Evolutionary conservation across 148 eudicot species (phyloP).

Genomic region (Limonium bicolor): DNA sequence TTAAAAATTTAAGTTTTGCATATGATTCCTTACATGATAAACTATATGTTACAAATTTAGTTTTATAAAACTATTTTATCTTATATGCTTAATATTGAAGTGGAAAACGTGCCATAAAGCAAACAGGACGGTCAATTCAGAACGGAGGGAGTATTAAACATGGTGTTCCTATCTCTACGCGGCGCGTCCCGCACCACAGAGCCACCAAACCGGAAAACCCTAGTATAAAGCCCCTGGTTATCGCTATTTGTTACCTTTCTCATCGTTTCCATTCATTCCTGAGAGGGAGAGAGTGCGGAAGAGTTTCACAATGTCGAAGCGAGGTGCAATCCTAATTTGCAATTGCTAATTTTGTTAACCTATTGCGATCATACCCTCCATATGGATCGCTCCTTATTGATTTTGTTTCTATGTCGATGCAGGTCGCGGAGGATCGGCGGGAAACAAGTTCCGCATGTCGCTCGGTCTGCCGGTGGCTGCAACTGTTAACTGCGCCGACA

Average conservation of each 20-base stretch:
- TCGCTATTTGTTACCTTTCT: background rate
- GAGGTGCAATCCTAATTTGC: constrained; percentile 14
- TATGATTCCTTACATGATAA: too few relatives aligned
- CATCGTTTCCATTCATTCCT: background rate
- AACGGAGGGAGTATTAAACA: too few relatives aligned
- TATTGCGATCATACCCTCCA: background rate
- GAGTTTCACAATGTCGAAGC: constrained; percentile 23
- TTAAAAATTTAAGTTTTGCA: too few relatives aligned
- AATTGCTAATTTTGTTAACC: background rate
- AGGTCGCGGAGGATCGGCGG: constrained; percentile 74
- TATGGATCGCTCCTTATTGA: background rate
- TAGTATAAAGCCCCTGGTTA: constrained; percentile 3
- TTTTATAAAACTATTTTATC: too few relatives aligned
- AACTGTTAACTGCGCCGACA: constrained; percentile 67
- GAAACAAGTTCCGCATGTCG: constrained; percentile 75
- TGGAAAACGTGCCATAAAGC: too few relatives aligned
- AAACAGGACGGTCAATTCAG: too few relatives aligned
- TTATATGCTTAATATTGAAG: too few relatives aligned
- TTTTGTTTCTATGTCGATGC: background rate
- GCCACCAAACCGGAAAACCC: too few relatives aligned
- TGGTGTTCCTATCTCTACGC: too few relatives aligned
- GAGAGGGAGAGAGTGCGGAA: background rate
- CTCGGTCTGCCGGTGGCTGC: constrained; percentile 77
- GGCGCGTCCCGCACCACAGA: too few relatives aligned
- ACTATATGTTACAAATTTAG: too few relatives aligned